These are phyloP conservation scores for Kodamaea kakaduensis DNA, from an alignment of 805 yeast genomes.

Conservation along the genomic window DNA sequence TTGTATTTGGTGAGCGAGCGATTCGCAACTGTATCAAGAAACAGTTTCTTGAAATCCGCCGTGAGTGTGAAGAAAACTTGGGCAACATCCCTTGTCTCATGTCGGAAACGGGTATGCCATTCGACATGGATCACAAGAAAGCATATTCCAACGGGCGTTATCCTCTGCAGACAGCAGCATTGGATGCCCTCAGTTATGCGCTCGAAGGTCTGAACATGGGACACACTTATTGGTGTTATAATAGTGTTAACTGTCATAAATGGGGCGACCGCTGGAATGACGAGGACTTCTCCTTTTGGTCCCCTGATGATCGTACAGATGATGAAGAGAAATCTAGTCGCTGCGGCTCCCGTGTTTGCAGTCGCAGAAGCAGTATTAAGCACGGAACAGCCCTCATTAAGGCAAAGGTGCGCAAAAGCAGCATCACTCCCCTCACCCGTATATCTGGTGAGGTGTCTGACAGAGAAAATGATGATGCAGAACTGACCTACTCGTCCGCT, in stretches of 20 bases:
- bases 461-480: neutral
- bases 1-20: slow-evolving; percentile 77
- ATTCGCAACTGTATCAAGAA: slow-evolving; percentile 67
- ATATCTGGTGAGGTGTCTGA: neutral
- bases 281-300: slow-evolving; percentile 89
- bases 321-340: slow-evolving; percentile 5
- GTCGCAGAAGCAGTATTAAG: slow-evolving; percentile 6
- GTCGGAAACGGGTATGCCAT: slow-evolving; percentile 97
- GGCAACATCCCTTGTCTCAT: slow-evolving; percentile 76
- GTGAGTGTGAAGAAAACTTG: slow-evolving; percentile 57
- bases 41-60: slow-evolving; percentile 64
- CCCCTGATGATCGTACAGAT: slow-evolving; percentile 52
- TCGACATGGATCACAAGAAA: slow-evolving; percentile 81
- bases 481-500: slow-evolving; percentile 15
- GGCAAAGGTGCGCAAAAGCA: slow-evolving; percentile 1
- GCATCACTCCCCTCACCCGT: neutral
- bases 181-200: slow-evolving; percentile 78
- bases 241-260: slow-evolving; percentile 64
- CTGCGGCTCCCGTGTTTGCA: slow-evolving; percentile 9
- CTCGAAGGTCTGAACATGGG: slow-evolving; percentile 69
- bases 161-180: slow-evolving; percentile 70
- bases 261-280: slow-evolving; percentile 94
- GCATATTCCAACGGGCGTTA: slow-evolving; percentile 69
- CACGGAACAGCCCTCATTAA: slow-evolving; percentile 3
- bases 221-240: slow-evolving; percentile 85